These are phyloP conservation scores for Excoecaria cochinchinensis DNA, from an alignment of 345 rosid species.

Conservation along the genomic window DNA sequence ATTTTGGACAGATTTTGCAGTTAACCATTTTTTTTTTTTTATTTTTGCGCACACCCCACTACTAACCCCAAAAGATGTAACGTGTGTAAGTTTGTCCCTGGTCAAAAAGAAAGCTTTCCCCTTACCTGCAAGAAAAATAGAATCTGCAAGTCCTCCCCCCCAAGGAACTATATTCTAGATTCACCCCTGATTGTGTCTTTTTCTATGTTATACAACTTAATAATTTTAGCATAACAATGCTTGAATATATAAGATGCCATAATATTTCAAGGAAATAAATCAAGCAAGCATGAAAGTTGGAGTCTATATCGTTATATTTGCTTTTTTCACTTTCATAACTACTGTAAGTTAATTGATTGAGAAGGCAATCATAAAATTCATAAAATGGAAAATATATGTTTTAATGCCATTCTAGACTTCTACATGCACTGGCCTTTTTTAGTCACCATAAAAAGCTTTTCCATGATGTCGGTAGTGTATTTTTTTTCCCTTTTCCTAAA, in stretches of 20 bases:
- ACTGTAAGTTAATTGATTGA: not conserved
- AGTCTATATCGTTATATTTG: not conserved
- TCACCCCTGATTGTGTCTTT: no score
- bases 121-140: no score
- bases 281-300: not conserved
- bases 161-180: no score
- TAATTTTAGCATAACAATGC: no score
- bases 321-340: not conserved
- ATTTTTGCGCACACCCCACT: no score
- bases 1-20: no score
- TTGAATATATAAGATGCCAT: no score
- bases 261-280: not conserved
- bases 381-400: not conserved
- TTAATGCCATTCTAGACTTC: not conserved
- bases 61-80: no score
- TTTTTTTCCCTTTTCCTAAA: not conserved
- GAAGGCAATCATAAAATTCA: not conserved
- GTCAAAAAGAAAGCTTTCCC: no score
- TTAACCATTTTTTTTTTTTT: no score
- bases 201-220: not conserved
- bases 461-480: not conserved
- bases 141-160: no score
- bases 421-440: not conserved
- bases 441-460: not conserved
- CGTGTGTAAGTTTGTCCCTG: no score